Percentiles rank a stretch among this genome's conserved stretches.
Evolutionary conservation across 495 filamentous ascomycete species (phyloP).

Genomic region (Cercophora sp.): DNA sequence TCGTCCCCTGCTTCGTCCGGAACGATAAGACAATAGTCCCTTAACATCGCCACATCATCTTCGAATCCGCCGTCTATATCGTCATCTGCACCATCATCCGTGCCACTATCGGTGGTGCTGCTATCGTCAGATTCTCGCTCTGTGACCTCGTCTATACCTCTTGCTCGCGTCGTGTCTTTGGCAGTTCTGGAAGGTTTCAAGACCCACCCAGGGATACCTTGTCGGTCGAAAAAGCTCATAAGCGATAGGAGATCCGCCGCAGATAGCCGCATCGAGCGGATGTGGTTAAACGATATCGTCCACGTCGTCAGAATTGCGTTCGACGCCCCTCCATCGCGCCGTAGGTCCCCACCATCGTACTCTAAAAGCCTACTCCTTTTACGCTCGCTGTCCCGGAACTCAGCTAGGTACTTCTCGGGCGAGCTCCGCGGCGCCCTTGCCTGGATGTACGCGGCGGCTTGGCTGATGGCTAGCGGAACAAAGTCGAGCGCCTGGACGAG

Average conservation of each 20-base stretch:
- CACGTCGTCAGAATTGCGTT: slow-evolving; percentile 32
- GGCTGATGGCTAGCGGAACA: slow-evolving; percentile 49
- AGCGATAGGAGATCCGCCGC: slow-evolving; percentile 37
- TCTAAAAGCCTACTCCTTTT: slow-evolving; percentile 26
- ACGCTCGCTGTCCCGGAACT: slow-evolving; percentile 30
- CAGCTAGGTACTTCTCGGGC: slow-evolving; percentile 32
- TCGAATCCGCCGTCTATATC: slow-evolving; percentile 32
- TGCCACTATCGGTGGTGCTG: neutral
- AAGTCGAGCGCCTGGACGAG: slow-evolving; percentile 21
- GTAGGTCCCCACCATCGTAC: slow-evolving; percentile 25
- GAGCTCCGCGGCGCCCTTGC: slow-evolving; percentile 17
- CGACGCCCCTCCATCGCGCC: slow-evolving; percentile 21
- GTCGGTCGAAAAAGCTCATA: slow-evolving; percentile 43
- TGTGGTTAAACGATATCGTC: slow-evolving; percentile 12
- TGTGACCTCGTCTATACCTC: neutral
- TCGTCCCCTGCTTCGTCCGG: slow-evolving; percentile 10
- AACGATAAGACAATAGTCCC: slow-evolving; percentile 41
- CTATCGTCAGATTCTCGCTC: neutral
- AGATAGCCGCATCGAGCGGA: slow-evolving; percentile 18
- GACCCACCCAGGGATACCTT: slow-evolving; percentile 35
- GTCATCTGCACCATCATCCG: slow-evolving; percentile 9
- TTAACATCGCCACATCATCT: slow-evolving; percentile 38
- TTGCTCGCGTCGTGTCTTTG: neutral
- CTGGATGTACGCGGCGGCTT: slow-evolving; percentile 46
- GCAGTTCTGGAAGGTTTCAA: slow-evolving; percentile 5